Evolutionary conservation across 208 protist species (phyloP).

Genomic region (Sergeia podlipaevii): DNA sequence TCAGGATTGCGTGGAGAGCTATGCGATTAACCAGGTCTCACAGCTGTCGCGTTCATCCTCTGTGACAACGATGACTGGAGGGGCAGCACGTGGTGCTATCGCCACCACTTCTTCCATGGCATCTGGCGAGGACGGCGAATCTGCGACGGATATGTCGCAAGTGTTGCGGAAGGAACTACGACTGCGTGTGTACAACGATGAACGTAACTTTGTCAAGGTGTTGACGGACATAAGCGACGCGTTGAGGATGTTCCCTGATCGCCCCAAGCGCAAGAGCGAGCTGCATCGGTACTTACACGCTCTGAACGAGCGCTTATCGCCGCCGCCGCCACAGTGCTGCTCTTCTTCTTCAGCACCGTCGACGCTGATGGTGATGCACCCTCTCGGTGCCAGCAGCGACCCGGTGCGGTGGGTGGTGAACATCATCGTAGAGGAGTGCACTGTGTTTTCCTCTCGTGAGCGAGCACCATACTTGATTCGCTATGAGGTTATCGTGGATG

Average conservation of each 20-base stretch:
- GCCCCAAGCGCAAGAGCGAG: slow-evolving; percentile 64
- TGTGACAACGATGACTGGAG: neutral
- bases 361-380: slow-evolving; percentile 62
- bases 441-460: slow-evolving; percentile 86
- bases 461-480: slow-evolving; percentile 79
- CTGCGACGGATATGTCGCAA: slow-evolving; percentile 33
- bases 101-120: neutral
- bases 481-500: slow-evolving; percentile 87
- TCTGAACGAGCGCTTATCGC: slow-evolving; percentile 67
- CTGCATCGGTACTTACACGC: slow-evolving; percentile 49
- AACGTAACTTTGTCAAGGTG: slow-evolving; percentile 63
- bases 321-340: no score
- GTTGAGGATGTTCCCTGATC: slow-evolving; percentile 62
- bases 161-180: slow-evolving; percentile 76
- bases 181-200: slow-evolving; percentile 81
- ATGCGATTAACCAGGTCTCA: slow-evolving; percentile 74
- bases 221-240: slow-evolving; percentile 73
- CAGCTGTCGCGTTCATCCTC: neutral
- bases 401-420: slow-evolving; percentile 80
- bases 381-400: slow-evolving; percentile 53
- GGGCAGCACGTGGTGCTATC: neutral
- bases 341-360: no score
- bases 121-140: slow-evolving; percentile 3
- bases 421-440: slow-evolving; percentile 86
- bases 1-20: slow-evolving; percentile 85